A percentile compares a stretch with the other conserved stretches of the same genome.
These are phyloP conservation scores for Arctostaphylos glauca DNA, from an alignment of 148 eudicot species.

Conservation along the genomic window DNA sequence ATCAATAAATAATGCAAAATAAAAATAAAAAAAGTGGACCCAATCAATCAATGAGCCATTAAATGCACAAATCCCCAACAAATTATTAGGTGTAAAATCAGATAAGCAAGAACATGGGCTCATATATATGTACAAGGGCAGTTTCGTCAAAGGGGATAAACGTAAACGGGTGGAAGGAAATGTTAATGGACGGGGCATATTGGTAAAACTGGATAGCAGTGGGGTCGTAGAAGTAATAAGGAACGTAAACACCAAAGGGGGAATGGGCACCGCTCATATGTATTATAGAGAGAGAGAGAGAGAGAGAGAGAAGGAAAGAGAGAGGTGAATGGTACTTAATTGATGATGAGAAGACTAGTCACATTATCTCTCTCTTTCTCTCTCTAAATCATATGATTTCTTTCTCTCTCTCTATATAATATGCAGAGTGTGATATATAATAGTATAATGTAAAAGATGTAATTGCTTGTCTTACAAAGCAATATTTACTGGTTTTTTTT, in stretches of 20 bases:
- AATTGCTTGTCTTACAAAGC: not conserved
- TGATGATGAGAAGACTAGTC: conserved; percentile 29
- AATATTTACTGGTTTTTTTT: not conserved
- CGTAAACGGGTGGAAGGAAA: not conserved
- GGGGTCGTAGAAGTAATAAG: conserved; percentile 10
- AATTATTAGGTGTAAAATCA: conserved; percentile 17
- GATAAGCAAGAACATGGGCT: conserved; percentile 20
- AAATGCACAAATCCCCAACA: conserved; percentile 27
- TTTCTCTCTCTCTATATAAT: not conserved
- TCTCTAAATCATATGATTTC: conserved; percentile 24
- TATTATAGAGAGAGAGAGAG: not conserved
- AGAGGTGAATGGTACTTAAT: conserved; percentile 30
- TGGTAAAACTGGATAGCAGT: conserved; percentile 2
- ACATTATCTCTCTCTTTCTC: conserved; percentile 17
- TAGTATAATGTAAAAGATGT: not conserved
- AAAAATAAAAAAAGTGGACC: not conserved
- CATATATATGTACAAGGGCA: conserved; percentile 20
- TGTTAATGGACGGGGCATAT: conserved; percentile 15
- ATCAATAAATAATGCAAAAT: not conserved
- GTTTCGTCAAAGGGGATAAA: conserved; percentile 16
- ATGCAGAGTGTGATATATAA: not conserved
- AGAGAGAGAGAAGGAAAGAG: not conserved
- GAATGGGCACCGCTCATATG: conserved; percentile 16
- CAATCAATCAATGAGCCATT: conserved; percentile 14
- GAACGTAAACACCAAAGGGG: conserved; percentile 28